A percentile compares a stretch with the other conserved stretches of the same genome.
Conservation (phyloP, 495 filamentous ascomycete genomes). For the Tuber calosporum region DNA sequence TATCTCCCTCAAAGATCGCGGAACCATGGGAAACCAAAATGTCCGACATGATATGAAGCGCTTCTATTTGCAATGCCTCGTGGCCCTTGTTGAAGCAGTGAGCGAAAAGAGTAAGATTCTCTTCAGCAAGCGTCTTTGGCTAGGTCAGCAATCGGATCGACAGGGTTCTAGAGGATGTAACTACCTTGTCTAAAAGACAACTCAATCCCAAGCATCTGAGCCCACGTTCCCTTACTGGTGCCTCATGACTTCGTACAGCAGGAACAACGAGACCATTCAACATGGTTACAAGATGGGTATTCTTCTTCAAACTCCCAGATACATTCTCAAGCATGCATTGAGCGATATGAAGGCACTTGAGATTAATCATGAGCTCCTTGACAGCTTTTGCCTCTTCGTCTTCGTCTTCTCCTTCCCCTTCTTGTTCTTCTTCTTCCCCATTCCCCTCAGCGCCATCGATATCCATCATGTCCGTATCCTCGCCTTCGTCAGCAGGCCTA, state of each 20-base stretch:
- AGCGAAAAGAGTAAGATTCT: slow-evolving; percentile 88
- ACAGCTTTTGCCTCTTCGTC: slow-evolving; percentile 74
- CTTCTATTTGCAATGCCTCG: slow-evolving; percentile 76
- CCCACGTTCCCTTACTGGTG: slow-evolving; percentile 83
- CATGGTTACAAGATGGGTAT: slow-evolving; percentile 83
- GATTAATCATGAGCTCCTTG: slow-evolving; percentile 86
- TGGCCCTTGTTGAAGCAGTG: slow-evolving; percentile 94
- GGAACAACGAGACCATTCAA: slow-evolving; percentile 94
- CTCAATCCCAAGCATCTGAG: slow-evolving; percentile 83
- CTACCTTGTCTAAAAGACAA: slow-evolving; percentile 75
- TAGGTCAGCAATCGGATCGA: slow-evolving; percentile 21
- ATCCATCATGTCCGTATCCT: slow-evolving; percentile 33
- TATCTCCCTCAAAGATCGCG: slow-evolving; percentile 52
- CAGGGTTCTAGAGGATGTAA: slow-evolving; percentile 20
- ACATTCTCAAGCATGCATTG: slow-evolving; percentile 96
- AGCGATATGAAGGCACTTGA: slow-evolving; percentile 96
- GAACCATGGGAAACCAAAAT: slow-evolving; percentile 82
- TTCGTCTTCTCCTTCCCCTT: slow-evolving; percentile 55
- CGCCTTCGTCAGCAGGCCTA: slow-evolving; percentile 16
- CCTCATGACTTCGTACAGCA: slow-evolving; percentile 85
- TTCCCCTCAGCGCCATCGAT: slow-evolving; percentile 48
- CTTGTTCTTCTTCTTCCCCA: slow-evolving; percentile 46
- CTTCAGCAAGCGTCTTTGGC: slow-evolving; percentile 67
- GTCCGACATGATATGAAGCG: slow-evolving; percentile 87
- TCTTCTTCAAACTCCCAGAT: slow-evolving; percentile 71